Evolutionary conservation across 2,329 filamentous ascomycete species (phyloP).

Genomic region (Xylariales sp.): DNA sequence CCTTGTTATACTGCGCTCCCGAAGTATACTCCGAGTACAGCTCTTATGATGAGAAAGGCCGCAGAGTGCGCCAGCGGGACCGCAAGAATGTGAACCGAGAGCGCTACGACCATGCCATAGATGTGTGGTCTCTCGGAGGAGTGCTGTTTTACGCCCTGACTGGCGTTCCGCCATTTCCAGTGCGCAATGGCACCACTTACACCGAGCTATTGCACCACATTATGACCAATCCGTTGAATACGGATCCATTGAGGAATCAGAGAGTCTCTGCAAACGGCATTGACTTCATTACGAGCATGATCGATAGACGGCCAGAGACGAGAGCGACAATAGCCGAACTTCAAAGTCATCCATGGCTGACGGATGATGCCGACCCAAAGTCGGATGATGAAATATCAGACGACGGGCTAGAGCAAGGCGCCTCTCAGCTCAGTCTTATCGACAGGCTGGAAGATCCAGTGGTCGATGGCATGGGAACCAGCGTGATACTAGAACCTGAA

Average conservation of each 20-base stretch:
- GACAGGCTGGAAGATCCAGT: conserved; percentile 34
- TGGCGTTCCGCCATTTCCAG: conserved; percentile 74
- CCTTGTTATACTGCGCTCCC: conserved; percentile 89
- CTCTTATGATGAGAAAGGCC: conserved; percentile 66
- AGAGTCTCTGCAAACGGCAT: conserved; percentile 64
- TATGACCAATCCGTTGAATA: conserved; percentile 72
- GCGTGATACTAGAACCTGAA: conserved; percentile 24
- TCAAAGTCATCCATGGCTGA: conserved; percentile 71
- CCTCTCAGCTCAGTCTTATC: conserved; percentile 61
- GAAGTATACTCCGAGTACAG: conserved; percentile 82
- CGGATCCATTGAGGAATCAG: conserved; percentile 52
- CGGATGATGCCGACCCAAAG: conserved; percentile 25
- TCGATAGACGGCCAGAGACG: conserved; percentile 73
- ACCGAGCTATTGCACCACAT: conserved; percentile 79
- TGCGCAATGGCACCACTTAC: conserved; percentile 69
- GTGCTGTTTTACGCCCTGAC: conserved; percentile 88
- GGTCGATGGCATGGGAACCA: conserved; percentile 19
- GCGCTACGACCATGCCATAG: conserved; percentile 86
- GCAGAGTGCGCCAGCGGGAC: conserved; percentile 58
- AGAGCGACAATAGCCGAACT: conserved; percentile 71
- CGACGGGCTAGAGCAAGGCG: conserved; percentile 51
- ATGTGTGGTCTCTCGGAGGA: conserved; percentile 94
- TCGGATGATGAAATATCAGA: conserved; percentile 60
- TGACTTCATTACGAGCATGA: conserved; percentile 72
- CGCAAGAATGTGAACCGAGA: conserved; percentile 49